phyloP scores from a whole-genome alignment of 2,329 filamentous ascomycete genomes.

The Trichoderma sp. region DNA sequence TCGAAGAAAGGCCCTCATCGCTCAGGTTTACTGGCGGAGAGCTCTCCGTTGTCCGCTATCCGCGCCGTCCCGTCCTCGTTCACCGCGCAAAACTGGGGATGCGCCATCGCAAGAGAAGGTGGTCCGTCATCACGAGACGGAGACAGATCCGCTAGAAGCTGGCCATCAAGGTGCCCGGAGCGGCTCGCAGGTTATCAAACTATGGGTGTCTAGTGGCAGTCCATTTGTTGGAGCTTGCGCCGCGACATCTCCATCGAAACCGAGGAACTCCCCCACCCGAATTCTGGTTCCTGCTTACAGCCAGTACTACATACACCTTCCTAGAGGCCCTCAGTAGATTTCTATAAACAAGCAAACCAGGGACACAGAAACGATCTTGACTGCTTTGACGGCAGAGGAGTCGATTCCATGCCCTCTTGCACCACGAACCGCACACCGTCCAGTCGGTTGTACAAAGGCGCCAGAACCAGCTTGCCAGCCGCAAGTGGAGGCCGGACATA shows the following conservation, averaged over 20 bases:
- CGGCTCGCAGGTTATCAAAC: conserved; percentile 15
- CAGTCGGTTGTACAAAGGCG: background rate
- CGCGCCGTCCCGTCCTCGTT: conserved; percentile 28
- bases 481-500: conserved; percentile 22
- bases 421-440: background rate
- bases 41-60: conserved; percentile 21
- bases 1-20: background rate
- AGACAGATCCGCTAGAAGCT: conserved; percentile 2
- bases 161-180: conserved; percentile 19
- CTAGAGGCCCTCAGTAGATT: background rate
- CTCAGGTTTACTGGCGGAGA: conserved; percentile 5
- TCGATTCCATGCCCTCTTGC: background rate
- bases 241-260: background rate
- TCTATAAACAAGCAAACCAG: background rate
- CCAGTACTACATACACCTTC: background rate
- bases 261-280: background rate
- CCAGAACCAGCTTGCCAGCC: background rate
- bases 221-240: background rate
- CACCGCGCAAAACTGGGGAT: conserved; percentile 1
- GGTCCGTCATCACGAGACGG: conserved; percentile 19
- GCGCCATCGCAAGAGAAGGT: background rate
- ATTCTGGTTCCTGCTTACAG: background rate
- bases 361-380: background rate
- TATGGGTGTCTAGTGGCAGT: background rate
- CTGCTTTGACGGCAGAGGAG: conserved; percentile 1